These are phyloP conservation scores for Castanopsis chinensis DNA, from an alignment of 306 rosid species.

Conservation along the genomic window DNA sequence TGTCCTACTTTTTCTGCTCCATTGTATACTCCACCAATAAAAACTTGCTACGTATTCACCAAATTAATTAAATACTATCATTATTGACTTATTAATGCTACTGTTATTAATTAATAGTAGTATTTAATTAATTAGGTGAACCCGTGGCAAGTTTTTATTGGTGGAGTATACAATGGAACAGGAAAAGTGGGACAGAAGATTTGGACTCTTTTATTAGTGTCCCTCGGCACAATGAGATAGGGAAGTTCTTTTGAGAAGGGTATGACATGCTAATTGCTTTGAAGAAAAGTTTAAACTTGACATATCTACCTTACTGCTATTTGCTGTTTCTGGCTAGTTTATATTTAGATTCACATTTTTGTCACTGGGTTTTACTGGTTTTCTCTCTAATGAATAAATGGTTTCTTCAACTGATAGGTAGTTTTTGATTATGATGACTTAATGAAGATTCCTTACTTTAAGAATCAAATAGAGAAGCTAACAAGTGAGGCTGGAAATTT, in stretches of 20 bases:
- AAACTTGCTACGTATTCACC: no score
- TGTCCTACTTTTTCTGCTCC: no score
- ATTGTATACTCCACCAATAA: no score
- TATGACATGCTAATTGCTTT: background rate
- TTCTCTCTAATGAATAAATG: background rate
- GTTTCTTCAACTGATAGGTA: conserved; percentile 47
- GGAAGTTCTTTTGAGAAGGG: background rate
- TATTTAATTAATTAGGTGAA: no score
- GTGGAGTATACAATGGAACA: no score
- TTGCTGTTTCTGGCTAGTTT: background rate
- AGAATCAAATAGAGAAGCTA: conserved; percentile 43
- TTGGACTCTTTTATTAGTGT: background rate
- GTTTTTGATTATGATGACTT: conserved; percentile 80
- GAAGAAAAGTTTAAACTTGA: background rate
- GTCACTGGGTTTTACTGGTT: background rate
- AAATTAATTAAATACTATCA: no score
- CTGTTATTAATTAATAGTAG: no score
- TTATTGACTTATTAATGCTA: no score
- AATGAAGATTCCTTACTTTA: conserved; percentile 65
- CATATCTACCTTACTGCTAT: background rate
- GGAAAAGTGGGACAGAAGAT: no score
- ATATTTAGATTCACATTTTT: background rate
- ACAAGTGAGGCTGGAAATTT: conserved; percentile 43
- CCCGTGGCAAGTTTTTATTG: no score
- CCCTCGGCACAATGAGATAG: background rate